phyloP scores from a whole-genome alignment of 768 basidiomycete species.

The Tylopilus subfusipes region DNA sequence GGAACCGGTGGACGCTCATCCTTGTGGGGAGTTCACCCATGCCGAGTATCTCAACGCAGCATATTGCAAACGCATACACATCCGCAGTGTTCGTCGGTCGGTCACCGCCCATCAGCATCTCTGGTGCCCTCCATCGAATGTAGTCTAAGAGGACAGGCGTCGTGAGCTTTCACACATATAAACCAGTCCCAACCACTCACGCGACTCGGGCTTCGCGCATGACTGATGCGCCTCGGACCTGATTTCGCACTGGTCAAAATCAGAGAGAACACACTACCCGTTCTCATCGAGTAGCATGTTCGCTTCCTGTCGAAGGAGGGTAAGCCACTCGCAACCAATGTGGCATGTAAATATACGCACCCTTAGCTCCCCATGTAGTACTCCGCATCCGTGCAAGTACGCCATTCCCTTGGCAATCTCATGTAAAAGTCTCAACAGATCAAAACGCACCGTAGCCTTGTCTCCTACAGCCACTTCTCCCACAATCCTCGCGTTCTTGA shows the following conservation, averaged over 20 bases:
- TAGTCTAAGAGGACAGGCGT: conserved; percentile 46
- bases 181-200: conserved; percentile 27
- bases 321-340: neutral
- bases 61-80: conserved; percentile 67
- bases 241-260: conserved; percentile 82
- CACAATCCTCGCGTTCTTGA: conserved; percentile 35
- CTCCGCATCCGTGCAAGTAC: conserved; percentile 65
- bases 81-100: conserved; percentile 54
- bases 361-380: conserved; percentile 82
- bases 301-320: conserved; percentile 43
- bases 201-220: conserved; percentile 46
- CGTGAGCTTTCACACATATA: neutral
- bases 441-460: conserved; percentile 14
- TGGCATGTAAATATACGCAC: conserved; percentile 34
- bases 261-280: conserved; percentile 67
- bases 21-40: conserved; percentile 57
- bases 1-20: conserved; percentile 52
- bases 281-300: conserved; percentile 75
- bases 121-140: conserved; percentile 69
- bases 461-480: neutral
- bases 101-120: conserved; percentile 50
- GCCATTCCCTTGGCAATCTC: conserved; percentile 81
- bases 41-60: conserved; percentile 59
- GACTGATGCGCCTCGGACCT: conserved; percentile 65
- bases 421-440: conserved; percentile 59